Conservation (phyloP, 805 yeast genomes). For the Starmera pachycereana region DNA sequence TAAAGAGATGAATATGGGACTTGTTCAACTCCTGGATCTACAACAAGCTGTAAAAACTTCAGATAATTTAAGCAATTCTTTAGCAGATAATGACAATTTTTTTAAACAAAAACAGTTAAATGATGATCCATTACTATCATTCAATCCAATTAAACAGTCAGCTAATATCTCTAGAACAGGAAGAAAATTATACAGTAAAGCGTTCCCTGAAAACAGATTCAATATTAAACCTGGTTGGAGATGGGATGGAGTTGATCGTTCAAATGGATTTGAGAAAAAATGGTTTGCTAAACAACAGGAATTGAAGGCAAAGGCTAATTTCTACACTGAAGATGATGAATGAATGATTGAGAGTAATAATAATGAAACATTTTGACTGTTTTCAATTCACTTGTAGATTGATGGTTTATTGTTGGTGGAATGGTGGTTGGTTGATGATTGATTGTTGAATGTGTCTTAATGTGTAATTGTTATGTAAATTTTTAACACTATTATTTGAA, state of each 20-base stretch:
- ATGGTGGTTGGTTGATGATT: constrained; percentile 6
- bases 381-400: too few relatives aligned
- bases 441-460: constrained; percentile 13
- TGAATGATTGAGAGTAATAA: background rate
- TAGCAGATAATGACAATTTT: constrained; percentile 2
- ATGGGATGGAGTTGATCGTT: constrained; percentile 91
- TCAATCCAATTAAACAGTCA: constrained; percentile 21
- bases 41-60: constrained; percentile 25
- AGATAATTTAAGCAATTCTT: constrained; percentile 21
- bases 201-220: constrained; percentile 62
- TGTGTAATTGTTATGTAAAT: constrained; percentile 10
- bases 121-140: constrained; percentile 58
- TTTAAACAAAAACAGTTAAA: constrained; percentile 22
- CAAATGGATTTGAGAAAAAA: constrained; percentile 74
- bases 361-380: too few relatives aligned
- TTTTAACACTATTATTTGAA: constrained; percentile 18
- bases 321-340: background rate
- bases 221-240: constrained; percentile 65
- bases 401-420: background rate
- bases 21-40: constrained; percentile 27
- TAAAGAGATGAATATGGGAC: constrained; percentile 26
- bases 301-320: background rate
- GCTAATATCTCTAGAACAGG: constrained; percentile 30
- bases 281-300: constrained; percentile 35
- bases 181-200: constrained; percentile 43